Base-by-base conservation (phyloP, 2,329 filamentous ascomycete genomes). In the Verticillium longisporum region DNA sequence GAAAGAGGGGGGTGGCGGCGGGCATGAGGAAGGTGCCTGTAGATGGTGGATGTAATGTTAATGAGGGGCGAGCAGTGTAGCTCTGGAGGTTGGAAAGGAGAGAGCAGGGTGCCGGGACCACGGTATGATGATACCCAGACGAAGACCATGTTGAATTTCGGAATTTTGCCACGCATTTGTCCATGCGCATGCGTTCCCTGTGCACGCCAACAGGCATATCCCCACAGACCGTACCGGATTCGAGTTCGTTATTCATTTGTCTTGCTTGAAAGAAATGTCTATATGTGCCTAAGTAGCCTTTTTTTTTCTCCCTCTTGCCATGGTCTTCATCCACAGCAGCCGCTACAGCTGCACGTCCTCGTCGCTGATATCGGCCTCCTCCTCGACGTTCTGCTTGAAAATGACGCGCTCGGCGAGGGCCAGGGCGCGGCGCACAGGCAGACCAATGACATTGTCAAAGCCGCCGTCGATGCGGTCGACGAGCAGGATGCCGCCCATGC, bases 401-500 rank as follows among this genome's bases (percentile, higher is more conserved):
- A 97, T 80, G n/a, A 92, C 90, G 79, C 88, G 91, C 78, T 98
- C 94, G 62, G 96, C 95, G 68, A 97, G 74, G 71, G 86, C 86
- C 73, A 99, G 72, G 13, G 88, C 90, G 66, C 85, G 83, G 67
- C 92, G 84, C 65, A 98, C 81, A 7, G 95, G 95, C 73, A 99
- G 73, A 0, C 95, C 95, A 33, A 99, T 88, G 1, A 98, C 95
- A 74, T 98, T 98, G 78, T 99, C 95, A 69, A 92, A 91, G 60
- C 86, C 87, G 11, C 95, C 95, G 65, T 97, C 91, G 66, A 99
- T 90, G 74, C 83, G 89, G 73, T 97, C 92, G 13, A 99, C 87
- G 61, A 99, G 75, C 62, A 99, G 80, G 72, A 97, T 87, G 9
- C 90, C 89, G 1, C 91, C 95, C 11, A 94, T 80, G 0, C 94